Percentiles rank a stretch among this genome's conserved stretches.
Evolutionary conservation across 306 rosid genomes (phyloP).

Genomic region (Trifolium repens): DNA sequence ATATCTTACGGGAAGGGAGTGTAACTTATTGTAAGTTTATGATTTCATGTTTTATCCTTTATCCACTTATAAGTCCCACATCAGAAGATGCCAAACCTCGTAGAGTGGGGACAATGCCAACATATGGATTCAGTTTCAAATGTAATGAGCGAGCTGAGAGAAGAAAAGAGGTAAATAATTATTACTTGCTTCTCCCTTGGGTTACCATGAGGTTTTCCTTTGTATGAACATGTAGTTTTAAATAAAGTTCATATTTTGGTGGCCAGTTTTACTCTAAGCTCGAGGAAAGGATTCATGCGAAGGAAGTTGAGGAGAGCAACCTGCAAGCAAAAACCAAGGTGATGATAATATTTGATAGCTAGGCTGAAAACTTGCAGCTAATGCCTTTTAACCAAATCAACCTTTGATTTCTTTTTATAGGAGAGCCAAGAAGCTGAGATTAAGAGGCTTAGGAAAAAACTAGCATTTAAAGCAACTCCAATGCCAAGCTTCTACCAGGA

Average conservation of each 20-base stretch:
- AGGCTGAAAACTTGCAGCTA: conserved; percentile 23
- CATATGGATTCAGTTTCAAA: conserved; percentile 91
- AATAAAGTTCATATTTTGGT: conserved; percentile 35
- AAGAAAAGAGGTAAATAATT: conserved; percentile 80
- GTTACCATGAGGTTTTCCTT: conserved; percentile 32
- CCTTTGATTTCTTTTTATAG: conserved; percentile 50
- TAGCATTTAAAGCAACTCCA: conserved; percentile 76
- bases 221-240: conserved; percentile 13
- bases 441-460: conserved; percentile 67
- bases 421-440: conserved; percentile 89
- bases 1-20: neutral
- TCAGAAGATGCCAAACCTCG: conserved; percentile 68
- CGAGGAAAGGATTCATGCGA: conserved; percentile 96
- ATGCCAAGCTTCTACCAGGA: conserved; percentile 86
- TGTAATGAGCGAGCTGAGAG: conserved; percentile 95
- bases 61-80: conserved; percentile 62
- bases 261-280: conserved; percentile 92
- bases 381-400: conserved; percentile 31
- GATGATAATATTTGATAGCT: conserved; percentile 42
- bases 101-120: conserved; percentile 75
- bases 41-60: conserved; percentile 49
- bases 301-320: conserved; percentile 84
- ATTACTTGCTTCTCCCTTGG: conserved; percentile 35
- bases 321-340: conserved; percentile 97
- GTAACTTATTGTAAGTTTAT: conserved; percentile 9